Conservation (phyloP, 2,329 filamentous ascomycete genomes). For the Aspergillus sp. region DNA sequence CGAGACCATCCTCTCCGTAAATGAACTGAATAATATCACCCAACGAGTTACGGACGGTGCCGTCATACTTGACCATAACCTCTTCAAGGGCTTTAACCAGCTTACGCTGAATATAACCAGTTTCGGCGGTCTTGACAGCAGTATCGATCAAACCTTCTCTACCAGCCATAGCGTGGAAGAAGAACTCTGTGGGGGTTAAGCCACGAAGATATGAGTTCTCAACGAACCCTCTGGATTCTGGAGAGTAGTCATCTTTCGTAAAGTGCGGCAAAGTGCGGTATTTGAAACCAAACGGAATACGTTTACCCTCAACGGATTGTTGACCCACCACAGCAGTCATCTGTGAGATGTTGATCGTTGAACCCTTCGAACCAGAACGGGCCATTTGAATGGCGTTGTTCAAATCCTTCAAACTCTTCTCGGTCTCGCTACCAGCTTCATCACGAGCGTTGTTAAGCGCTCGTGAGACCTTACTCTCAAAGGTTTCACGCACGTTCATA, state of each 20-base stretch:
- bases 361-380: conserved; percentile 94
- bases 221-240: conserved; percentile 94
- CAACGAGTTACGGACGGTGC: conserved; percentile 93
- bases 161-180: conserved; percentile 99
- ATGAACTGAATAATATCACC: conserved; percentile 97
- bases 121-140: conserved; percentile 98
- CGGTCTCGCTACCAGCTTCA: conserved; percentile 87
- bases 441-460: conserved; percentile 95
- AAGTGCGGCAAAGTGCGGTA: conserved; percentile 96
- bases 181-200: conserved; percentile 93
- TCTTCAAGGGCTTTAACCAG: conserved; percentile 98
- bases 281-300: conserved; percentile 98
- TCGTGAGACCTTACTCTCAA: conserved; percentile 95
- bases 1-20: conserved; percentile 95
- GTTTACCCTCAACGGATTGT: conserved; percentile 97
- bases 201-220: conserved; percentile 98
- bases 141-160: conserved; percentile 99
- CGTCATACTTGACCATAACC: conserved; percentile 95
- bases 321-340: conserved; percentile 98
- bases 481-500: conserved; percentile 98
- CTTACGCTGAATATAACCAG: conserved; percentile 97
- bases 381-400: conserved; percentile 99
- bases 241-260: conserved; percentile 98
- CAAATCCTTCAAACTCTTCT: conserved; percentile 87
- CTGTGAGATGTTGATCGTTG: conserved; percentile 98